A percentile compares a stretch with the other conserved stretches of the same genome.
phyloP scores from a whole-genome alignment of 805 yeast species.

The Monosporozyma unispora region DNA sequence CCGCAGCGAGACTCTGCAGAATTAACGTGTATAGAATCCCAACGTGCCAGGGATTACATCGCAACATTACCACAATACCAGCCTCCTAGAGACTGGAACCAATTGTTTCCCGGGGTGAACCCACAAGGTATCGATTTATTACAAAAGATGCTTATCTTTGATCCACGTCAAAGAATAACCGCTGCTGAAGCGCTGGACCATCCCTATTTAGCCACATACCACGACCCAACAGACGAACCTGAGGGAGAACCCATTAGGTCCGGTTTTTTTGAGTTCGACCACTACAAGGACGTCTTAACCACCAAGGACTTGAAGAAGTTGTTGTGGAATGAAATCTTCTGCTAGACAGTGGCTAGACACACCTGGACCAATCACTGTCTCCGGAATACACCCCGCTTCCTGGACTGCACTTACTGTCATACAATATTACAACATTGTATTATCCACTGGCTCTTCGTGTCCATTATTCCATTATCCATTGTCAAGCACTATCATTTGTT shows the following conservation, averaged over 20 bases:
- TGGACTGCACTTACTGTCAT: too few relatives aligned
- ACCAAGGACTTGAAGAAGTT: conserved; percentile 67
- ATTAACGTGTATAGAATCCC: conserved; percentile 61
- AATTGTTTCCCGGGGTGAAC: conserved; percentile 41
- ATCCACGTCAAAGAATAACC: conserved; percentile 73
- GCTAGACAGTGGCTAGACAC: too few relatives aligned
- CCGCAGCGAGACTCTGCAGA: conserved; percentile 50
- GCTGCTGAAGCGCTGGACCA: conserved; percentile 80
- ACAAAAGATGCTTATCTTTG: conserved; percentile 66
- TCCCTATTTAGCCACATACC: conserved; percentile 80
- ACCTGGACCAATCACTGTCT: too few relatives aligned
- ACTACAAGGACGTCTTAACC: conserved; percentile 66
- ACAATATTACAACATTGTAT: too few relatives aligned
- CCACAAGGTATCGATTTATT: conserved; percentile 63
- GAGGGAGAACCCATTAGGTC: conserved; percentile 71
- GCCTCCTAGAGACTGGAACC: conserved; percentile 10
- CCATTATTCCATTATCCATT: too few relatives aligned
- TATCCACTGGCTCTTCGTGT: too few relatives aligned
- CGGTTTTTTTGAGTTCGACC: conserved; percentile 85
- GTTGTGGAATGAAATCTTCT: conserved; percentile 65
- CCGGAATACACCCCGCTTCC: too few relatives aligned
- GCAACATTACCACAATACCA: conserved; percentile 60
- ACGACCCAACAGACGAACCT: conserved; percentile 93
- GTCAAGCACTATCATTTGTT: too few relatives aligned
- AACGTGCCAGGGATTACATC: conserved; percentile 83